Percentiles rank a stretch among this genome's conserved stretches.
Evolutionary conservation across 331 rosid genomes (phyloP).

Genomic region (Dryas integrifolia): DNA sequence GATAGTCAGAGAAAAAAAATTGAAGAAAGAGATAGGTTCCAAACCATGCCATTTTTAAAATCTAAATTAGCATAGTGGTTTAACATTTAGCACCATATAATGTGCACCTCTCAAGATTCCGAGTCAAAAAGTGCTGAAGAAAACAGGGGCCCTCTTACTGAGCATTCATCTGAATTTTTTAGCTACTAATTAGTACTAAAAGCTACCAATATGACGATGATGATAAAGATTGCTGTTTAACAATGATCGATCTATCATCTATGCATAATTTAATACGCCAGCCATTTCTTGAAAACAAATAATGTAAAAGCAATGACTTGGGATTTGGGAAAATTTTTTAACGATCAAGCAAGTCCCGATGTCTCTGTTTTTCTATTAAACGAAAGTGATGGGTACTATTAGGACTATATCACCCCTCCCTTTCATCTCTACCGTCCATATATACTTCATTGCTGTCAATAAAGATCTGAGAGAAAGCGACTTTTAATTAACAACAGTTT

Average conservation of each 20-base stretch:
- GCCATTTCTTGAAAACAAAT: neutral
- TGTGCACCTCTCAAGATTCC: too few relatives aligned
- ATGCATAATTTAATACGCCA: neutral
- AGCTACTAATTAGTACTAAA: too few relatives aligned
- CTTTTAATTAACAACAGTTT: neutral
- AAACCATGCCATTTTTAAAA: neutral
- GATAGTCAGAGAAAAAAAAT: too few relatives aligned
- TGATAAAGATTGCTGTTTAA: neutral
- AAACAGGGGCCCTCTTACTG: too few relatives aligned
- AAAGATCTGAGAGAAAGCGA: neutral
- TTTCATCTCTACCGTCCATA: neutral
- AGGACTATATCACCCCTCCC: too few relatives aligned
- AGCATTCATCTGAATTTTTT: too few relatives aligned
- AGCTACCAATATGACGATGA: neutral
- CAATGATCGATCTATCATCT: neutral
- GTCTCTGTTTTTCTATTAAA: too few relatives aligned
- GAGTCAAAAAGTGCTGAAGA: too few relatives aligned
- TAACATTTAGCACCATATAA: neutral
- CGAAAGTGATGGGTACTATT: too few relatives aligned
- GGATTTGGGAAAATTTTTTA: neutral
- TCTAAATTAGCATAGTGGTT: neutral
- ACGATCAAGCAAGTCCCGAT: neutral
- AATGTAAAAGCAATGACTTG: neutral
- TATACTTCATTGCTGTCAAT: neutral
- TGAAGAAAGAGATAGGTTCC: neutral